Evolutionary conservation across 176 grass and related monocot genomes (phyloP), one percentile per base, ranked within the genome.

Genomic region (Oryza glaberrima): DNA sequence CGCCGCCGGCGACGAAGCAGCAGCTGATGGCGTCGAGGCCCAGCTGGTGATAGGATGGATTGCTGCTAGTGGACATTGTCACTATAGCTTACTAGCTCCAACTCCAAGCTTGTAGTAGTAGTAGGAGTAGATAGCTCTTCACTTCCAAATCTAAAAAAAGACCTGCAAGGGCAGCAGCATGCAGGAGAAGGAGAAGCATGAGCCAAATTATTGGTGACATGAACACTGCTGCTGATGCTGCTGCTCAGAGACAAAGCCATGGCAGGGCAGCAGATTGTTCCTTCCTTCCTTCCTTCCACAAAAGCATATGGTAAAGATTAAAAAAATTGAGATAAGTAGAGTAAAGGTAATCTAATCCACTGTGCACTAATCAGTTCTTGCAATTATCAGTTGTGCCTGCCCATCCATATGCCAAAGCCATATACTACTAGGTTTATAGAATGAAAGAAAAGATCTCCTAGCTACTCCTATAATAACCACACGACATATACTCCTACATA

Each of bases 11-110:
- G 79, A 72, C 52, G 77, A 96, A 81, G 68, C 75, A 81, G 72
- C 41, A 26, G 78, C 66, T 79, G 81, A 89, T 89, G 77, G 90
- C 77, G 72, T 90, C 77, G 26, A 87, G 70, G 65, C 79, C 84
- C 38, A 86, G 65, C 69, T 85, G 87, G 20, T 88, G 82, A 87
- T 87, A 82, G 19, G 81, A 89, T 73, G 83, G 83, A 86, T 86
- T 73, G 35, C 82, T 67, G 46, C 79, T 67, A 36, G 35, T 36
- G 48, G 86, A 48, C 82, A 95, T 82, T 73, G 67, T 88, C 5
- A 19, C 54, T 58, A 3, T 17, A 14, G 54, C 54, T 58, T 4
- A 30, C 28, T 32, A 58, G 35, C 66, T 8, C 17, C 43, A 52
- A 38, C 28, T 75, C 58, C 2, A 17, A 63, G 69, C 48, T 77